phyloP scores from a whole-genome alignment of 129 eudicot genomes.

The Gnaphalium uliginosum region DNA sequence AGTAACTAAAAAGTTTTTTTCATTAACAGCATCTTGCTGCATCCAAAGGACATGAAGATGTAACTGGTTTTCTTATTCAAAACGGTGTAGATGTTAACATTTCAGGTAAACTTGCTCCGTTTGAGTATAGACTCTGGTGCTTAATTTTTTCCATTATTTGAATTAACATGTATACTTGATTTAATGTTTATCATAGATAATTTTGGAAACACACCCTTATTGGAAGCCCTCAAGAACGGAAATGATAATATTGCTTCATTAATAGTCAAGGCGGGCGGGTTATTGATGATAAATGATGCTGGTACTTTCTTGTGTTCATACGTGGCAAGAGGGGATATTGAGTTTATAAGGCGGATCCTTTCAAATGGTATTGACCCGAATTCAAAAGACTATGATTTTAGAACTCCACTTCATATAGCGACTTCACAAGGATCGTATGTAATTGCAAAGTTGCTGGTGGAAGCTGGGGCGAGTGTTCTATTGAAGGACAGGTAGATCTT shows the following conservation, averaged over 20 bases:
- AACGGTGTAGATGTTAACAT: conserved; percentile 51
- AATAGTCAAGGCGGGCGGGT: conserved; percentile 50
- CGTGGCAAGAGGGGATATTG: conserved; percentile 58
- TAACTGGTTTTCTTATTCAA: conserved; percentile 50
- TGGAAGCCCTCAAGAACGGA: conserved; percentile 65
- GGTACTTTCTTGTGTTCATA: conserved; percentile 52
- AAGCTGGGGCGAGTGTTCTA: conserved; percentile 70
- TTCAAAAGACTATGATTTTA: conserved; percentile 57
- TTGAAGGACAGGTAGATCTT: conserved; percentile 51
- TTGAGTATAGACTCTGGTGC: not conserved
- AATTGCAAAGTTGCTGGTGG: conserved; percentile 61
- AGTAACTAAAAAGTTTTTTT: not conserved
- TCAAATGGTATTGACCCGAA: conserved; percentile 66
- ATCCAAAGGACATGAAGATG: conserved; percentile 60
- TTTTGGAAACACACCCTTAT: conserved; percentile 28
- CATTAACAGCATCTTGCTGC: conserved; percentile 22
- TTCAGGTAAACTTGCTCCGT: conserved; percentile 33
- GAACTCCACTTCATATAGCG: conserved; percentile 75
- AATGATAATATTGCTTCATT: conserved; percentile 58
- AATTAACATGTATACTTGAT: not conserved
- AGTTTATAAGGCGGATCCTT: conserved; percentile 49
- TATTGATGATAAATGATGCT: conserved; percentile 42
- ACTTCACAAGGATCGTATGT: conserved; percentile 57
- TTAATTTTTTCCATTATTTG: not conserved
- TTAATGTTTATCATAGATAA: conserved; percentile 53